phyloP scores from a whole-genome alignment of 495 filamentous ascomycete genomes.

The Aspergillus coremiiformis region DNA sequence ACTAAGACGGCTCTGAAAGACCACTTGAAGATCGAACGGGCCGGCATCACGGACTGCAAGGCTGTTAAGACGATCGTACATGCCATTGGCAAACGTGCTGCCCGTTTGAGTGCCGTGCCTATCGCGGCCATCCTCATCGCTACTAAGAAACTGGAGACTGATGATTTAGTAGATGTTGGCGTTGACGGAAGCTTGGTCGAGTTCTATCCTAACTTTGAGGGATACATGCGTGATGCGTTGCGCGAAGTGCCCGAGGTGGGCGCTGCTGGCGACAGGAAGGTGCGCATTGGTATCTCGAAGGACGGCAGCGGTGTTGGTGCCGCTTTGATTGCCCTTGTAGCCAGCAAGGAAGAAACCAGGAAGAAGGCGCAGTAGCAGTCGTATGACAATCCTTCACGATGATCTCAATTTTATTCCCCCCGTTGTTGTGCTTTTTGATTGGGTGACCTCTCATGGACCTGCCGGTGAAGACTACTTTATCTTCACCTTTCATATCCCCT shows the following conservation, averaged over 20 bases:
- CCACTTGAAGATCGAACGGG: conserved; percentile 61
- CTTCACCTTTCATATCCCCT: not conserved
- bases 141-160: conserved; percentile 55
- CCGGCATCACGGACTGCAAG: conserved; percentile 69
- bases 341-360: conserved; percentile 30
- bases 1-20: conserved; percentile 71
- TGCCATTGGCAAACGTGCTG: conserved; percentile 81
- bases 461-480: not conserved
- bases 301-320: conserved; percentile 90
- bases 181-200: conserved; percentile 88
- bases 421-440: not conserved
- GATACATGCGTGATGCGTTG: conserved; percentile 68
- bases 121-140: conserved; percentile 74
- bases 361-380: conserved; percentile 6
- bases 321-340: conserved; percentile 79
- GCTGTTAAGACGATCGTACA: conserved; percentile 72
- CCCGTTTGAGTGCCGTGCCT: conserved; percentile 80
- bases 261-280: conserved; percentile 60
- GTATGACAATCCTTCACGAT: not conserved
- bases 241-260: conserved; percentile 65
- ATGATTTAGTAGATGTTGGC: conserved; percentile 74
- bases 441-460: not conserved
- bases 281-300: conserved; percentile 88
- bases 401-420: not conserved
- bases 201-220: conserved; percentile 83